phyloP scores from a whole-genome alignment of 768 basidiomycete species.

The Calocera cornea region DNA sequence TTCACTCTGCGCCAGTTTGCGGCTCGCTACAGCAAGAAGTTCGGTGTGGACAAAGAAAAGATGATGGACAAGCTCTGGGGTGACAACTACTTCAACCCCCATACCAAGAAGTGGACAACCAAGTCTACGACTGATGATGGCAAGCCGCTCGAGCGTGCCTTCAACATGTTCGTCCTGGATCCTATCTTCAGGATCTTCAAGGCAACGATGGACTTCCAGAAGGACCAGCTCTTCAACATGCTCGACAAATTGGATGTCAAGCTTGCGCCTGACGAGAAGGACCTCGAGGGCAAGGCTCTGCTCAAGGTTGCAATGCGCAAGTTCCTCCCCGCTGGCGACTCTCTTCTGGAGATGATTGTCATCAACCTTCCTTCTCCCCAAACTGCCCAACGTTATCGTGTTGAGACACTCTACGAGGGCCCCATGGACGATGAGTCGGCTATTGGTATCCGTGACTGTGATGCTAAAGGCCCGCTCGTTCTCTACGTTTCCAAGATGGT shows the following conservation, averaged over 20 bases:
- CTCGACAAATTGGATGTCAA: slow-evolving; percentile 94
- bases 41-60: slow-evolving; percentile 97
- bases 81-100: slow-evolving; percentile 98
- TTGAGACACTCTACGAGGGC: slow-evolving; percentile 98
- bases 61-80: slow-evolving; percentile 98
- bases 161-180: slow-evolving; percentile 96
- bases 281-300: slow-evolving; percentile 87
- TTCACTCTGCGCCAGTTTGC: slow-evolving; percentile 99
- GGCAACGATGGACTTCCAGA: slow-evolving; percentile 98
- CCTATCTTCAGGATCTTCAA: slow-evolving; percentile 99
- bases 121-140: slow-evolving; percentile 61
- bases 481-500: slow-evolving; percentile 99
- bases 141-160: slow-evolving; percentile 91
- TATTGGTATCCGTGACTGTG: slow-evolving; percentile 95
- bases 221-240: slow-evolving; percentile 67
- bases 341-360: slow-evolving; percentile 99
- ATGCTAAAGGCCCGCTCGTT: slow-evolving; percentile 90
- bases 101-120: slow-evolving; percentile 91
- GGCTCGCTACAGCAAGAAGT: slow-evolving; percentile 87
- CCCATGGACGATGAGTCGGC: slow-evolving; percentile 99
- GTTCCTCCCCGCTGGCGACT: slow-evolving; percentile 98
- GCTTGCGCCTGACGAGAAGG: slow-evolving; percentile 75
- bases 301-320: slow-evolving; percentile 98
- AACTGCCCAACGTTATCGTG: slow-evolving; percentile 96
- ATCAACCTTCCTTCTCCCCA: slow-evolving; percentile 95